Conservation (phyloP, 257 asterid species). For the Echites panduratus region DNA sequence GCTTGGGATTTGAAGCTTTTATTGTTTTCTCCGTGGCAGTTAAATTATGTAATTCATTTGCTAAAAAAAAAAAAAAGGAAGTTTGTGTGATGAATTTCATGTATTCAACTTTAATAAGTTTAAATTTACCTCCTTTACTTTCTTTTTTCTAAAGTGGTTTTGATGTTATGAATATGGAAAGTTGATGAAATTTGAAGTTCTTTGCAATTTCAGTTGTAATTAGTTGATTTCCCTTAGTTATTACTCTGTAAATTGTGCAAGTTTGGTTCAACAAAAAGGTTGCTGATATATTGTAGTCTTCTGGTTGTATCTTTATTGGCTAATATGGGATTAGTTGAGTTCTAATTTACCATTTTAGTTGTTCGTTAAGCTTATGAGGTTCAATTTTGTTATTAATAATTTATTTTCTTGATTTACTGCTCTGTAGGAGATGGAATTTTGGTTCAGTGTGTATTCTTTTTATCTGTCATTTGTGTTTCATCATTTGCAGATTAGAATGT, state of each 20-base stretch:
- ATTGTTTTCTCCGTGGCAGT: background rate
- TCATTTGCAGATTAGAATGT: background rate
- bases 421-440: background rate
- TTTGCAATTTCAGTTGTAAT: background rate
- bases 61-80: background rate
- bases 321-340: background rate
- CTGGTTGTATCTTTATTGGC: background rate
- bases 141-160: background rate
- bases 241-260: background rate
- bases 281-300: background rate
- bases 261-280: background rate
- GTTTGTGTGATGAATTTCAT: background rate
- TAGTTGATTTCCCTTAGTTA: background rate
- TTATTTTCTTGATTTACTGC: constrained; percentile 1
- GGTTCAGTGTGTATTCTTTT: background rate
- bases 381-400: background rate
- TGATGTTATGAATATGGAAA: background rate
- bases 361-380: background rate
- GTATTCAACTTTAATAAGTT: background rate
- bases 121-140: background rate
- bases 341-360: too few relatives aligned
- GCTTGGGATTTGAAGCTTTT: constrained; percentile 20
- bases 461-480: background rate
- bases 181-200: background rate
- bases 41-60: background rate